These are phyloP conservation scores for Penicillium goetzii DNA, from an alignment of 495 filamentous ascomycete genomes.

Conservation along the genomic window DNA sequence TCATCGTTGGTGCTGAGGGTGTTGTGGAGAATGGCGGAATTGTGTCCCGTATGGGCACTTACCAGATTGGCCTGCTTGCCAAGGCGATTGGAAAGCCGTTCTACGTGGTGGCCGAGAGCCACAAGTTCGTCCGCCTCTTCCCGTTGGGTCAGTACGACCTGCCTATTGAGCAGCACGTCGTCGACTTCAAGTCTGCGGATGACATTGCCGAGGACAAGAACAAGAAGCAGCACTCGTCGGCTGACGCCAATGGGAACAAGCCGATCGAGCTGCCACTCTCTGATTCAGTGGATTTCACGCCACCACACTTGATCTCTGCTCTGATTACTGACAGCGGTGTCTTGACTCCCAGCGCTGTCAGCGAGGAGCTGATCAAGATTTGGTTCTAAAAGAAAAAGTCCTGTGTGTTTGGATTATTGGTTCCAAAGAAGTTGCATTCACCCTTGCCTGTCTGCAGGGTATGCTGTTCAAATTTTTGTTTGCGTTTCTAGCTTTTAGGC, in stretches of 20 bases:
- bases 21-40: slow-evolving; percentile 94
- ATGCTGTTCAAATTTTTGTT: slow-evolving; percentile 6
- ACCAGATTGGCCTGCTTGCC: slow-evolving; percentile 83
- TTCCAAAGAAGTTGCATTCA: background rate
- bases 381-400: slow-evolving; percentile 57
- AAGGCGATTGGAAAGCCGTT: slow-evolving; percentile 78
- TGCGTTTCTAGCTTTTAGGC: background rate
- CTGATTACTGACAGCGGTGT: slow-evolving; percentile 79
- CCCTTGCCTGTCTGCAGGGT: background rate
- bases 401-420: background rate
- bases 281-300: slow-evolving; percentile 84
- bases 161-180: slow-evolving; percentile 72
- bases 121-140: slow-evolving; percentile 88
- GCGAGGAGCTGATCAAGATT: slow-evolving; percentile 77
- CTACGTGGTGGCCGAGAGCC: slow-evolving; percentile 91
- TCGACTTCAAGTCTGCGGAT: slow-evolving; percentile 66
- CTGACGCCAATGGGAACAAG: slow-evolving; percentile 30
- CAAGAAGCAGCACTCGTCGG: slow-evolving; percentile 34
- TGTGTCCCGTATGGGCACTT: slow-evolving; percentile 87
- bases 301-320: slow-evolving; percentile 77
- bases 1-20: slow-evolving; percentile 91
- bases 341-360: slow-evolving; percentile 74
- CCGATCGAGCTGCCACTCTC: slow-evolving; percentile 34
- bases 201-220: slow-evolving; percentile 49
- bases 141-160: slow-evolving; percentile 79